Conservation (phyloP, 2,329 filamentous ascomycete species). For the Phaeosphaeriaceae sp. region DNA sequence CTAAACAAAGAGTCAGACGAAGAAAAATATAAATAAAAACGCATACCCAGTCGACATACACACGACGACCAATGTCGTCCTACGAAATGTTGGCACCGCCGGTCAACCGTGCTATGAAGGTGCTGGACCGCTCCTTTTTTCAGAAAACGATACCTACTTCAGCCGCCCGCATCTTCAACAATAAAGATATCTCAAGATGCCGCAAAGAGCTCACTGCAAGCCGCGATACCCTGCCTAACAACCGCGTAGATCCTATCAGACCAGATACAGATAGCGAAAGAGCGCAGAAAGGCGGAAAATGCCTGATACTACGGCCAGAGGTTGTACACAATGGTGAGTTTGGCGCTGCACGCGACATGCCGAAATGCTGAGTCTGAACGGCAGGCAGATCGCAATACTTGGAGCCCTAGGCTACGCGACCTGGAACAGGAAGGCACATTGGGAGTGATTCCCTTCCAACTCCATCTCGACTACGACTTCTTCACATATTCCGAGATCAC, state of each 20-base stretch:
- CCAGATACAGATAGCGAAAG: conserved; percentile 65
- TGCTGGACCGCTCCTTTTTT: conserved; percentile 85
- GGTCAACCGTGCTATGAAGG: conserved; percentile 77
- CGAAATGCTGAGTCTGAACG: conserved; percentile 44
- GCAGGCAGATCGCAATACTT: conserved; percentile 71
- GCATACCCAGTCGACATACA: not conserved
- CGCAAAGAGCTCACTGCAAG: conserved; percentile 70
- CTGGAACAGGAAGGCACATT: conserved; percentile 73
- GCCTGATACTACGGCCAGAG: conserved; percentile 54
- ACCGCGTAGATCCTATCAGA: conserved; percentile 67
- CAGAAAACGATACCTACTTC: conserved; percentile 75
- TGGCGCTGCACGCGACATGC: conserved; percentile 10
- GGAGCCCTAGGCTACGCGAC: conserved; percentile 73
- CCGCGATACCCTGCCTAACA: conserved; percentile 69
- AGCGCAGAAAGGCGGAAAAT: conserved; percentile 56
- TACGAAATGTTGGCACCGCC: conserved; percentile 75
- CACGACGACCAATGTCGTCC: conserved; percentile 31
- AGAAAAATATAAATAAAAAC: not conserved
- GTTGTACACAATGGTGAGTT: conserved; percentile 47
- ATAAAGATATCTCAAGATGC: conserved; percentile 74
- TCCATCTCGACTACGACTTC: conserved; percentile 81
- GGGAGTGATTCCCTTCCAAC: conserved; percentile 73
- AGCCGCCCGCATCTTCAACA: conserved; percentile 78
- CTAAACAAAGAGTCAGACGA: not conserved
- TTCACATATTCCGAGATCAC: conserved; percentile 91